Evolutionary conservation across 768 basidiomycete species (phyloP), one percentile per base, ranked within the genome.

Genomic region (Mycena indigotica): DNA sequence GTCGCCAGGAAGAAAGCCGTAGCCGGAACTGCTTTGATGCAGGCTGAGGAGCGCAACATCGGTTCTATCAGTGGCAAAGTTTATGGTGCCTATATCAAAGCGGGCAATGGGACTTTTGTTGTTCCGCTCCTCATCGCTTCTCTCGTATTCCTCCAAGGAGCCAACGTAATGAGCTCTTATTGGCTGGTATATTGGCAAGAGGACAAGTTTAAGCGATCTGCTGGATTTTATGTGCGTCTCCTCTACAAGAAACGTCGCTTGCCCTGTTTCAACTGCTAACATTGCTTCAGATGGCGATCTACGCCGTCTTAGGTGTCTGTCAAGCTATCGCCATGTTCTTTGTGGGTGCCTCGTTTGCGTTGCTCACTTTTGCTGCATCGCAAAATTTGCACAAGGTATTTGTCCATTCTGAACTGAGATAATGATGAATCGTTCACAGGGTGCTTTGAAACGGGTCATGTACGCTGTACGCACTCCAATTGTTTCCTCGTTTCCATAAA

Each of bases 131-230:
- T 96, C 39, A 21, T 90, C 4, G 40, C 85, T 2, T 80, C 88
- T 5, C 61, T 93, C 50, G 74, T 80, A 4, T 65, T 93, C 26
- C 75, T 88, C 62, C 93, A 97, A 72, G 86, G 76, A 5, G 77
- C 87, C 8, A 82, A 78, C 16, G 84, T 93, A 17, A 75, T 96
- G 75, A 83, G 85, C 6, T 84, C 85, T 0, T 91, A 90, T 66
- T 91, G 89, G 87, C 79, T 95, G 54, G 86, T 93, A 1, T 95
- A 88, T 75, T 95, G 93, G 92, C 84, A 92, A 67, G 87, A 90
- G 63, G 82, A 78, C 49, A 77, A 85, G 66, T 93, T 84, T 79
- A 71, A 76, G 17, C 76, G 75, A 56, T 62, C 86, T 5, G 73
- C 82, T 64, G 85, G 84, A 2, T 91, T 93, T 69, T 94, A 91